Evolutionary conservation across 768 basidiomycete species (phyloP), one percentile per base, ranked within the genome.

Genomic region (Chalciporus piperatus): DNA sequence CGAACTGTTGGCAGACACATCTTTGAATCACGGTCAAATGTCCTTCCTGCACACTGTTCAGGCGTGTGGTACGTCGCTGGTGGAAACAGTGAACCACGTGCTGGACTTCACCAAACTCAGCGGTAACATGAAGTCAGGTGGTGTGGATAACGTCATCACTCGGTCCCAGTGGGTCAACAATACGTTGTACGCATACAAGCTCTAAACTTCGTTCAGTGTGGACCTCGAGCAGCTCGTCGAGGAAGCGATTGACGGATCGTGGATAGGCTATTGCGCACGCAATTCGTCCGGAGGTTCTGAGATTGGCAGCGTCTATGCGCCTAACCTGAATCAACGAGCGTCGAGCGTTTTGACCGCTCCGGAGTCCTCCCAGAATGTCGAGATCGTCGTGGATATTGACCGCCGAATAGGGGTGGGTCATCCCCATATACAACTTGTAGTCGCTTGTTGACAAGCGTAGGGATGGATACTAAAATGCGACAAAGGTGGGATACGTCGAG

Each of bases 51-150:
- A 93, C 63, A 97, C 95, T 0, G 90, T 97, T 1, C 89, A 94
- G 66, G 93, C 92, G 6, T 97, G 94, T 63, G 94, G 93, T 13
- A 95, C 88, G n/a, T 92, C 92, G 1, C 78, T 98, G 1, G 91
- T 95, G 38, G 95, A 98, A 73, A 96, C 94, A 0, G 93, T 98
- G 44, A 97, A 97, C 63, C 95, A 98, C 59, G 95, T 98, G 6
- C 74, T 98, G 23, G 95, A 98, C 66, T 98, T 95, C 63, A 96
- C 93, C 27, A 98, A 98, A 64, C 77, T 96, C 20, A 93, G 90
- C 54, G 93, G 92, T 19, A 90, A 87, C 60, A 76, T 83, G 41
- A 90, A 89, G 64, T 77, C 83, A 3, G 89, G 87, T 23, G 86
- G 87, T 37, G 81, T 86, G 8, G 84, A 90, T 64, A 88, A 87